Evolutionary conservation across 257 asterid genomes (phyloP), one percentile per base, ranked within the genome.

Genomic region (Salvia miltiorrhiza): DNA sequence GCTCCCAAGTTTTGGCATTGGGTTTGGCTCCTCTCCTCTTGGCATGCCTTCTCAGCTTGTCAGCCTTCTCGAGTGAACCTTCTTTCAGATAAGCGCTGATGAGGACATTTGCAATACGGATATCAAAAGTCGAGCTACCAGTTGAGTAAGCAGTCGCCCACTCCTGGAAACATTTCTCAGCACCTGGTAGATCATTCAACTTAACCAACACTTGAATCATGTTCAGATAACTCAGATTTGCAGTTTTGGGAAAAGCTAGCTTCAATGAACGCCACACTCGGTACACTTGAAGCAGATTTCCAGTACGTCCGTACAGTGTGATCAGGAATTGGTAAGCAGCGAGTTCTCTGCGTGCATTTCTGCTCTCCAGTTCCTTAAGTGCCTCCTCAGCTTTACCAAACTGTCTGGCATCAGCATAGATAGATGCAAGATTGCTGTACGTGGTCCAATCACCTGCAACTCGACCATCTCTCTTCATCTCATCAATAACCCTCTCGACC

Each of bases 401-500:
- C 65, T 82, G 71, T 67, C 93, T 90, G 30, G 96, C 96, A 79
- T 83, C 87, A 63, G 76, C 88, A 70, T 93, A 93, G 37, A 93
- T 89, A 33, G 99, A 91, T 45, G 97, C 99, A 76, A 93, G 78
- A 76, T 91, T 93, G 73, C 99, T 93, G 74, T 89, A 90, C 2
- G 97, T 87, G 6, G 97, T 90, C 97, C 99, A 93, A 78, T 90
- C 97, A 57, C 76, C 88, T 73, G 81, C 79, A 69, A 89, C 96
- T 49, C 95, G 90, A 24, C 95, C 99, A 70, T 89, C 96, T 77
- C 96, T 83, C 80, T 91, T 93, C 95, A 93, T 88, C 83, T 93
- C 97, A 73, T 93, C 97, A 50, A 90, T 76, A 47, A 91, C 93
- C 81, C 93, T 83, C 80, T 93, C 99, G 16, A 84, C 96, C 67